Conservation (phyloP, 2,329 filamentous ascomycete species). For the Colletotrichum lupini region DNA sequence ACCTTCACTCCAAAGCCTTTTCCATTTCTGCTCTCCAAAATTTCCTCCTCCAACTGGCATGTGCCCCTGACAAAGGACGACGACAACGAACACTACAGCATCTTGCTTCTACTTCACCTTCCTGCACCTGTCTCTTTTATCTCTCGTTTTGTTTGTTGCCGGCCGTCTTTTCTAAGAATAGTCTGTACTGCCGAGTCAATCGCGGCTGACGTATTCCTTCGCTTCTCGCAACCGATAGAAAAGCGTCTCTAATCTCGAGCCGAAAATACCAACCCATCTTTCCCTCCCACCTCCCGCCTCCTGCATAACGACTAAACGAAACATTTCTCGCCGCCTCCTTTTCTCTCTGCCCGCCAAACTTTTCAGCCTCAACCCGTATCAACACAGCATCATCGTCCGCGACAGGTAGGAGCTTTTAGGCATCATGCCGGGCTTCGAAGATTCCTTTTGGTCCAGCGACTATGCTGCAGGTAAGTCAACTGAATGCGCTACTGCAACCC, state of each 20-base stretch:
- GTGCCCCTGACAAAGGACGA: slow-evolving; percentile 32
- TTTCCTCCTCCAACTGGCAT: slow-evolving; percentile 35
- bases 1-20: neutral
- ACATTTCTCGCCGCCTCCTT: slow-evolving; percentile 25
- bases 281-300: slow-evolving; percentile 15
- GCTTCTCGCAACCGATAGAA: slow-evolving; percentile 22
- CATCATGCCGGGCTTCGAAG: slow-evolving; percentile 88
- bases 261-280: slow-evolving; percentile 16
- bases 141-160: slow-evolving; percentile 16
- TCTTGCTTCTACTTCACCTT: slow-evolving; percentile 20
- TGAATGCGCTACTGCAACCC: neutral
- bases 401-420: slow-evolving; percentile 18
- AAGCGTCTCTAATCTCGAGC: slow-evolving; percentile 20
- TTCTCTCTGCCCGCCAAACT: slow-evolving; percentile 7
- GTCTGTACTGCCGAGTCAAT: neutral
- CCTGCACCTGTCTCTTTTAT: slow-evolving; percentile 7
- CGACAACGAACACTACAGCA: slow-evolving; percentile 14
- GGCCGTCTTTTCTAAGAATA: slow-evolving; percentile 7
- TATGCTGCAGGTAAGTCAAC: slow-evolving; percentile 84
- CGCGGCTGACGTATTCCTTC: slow-evolving; percentile 33
- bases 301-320: slow-evolving; percentile 36
- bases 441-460: slow-evolving; percentile 98
- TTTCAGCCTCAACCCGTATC: slow-evolving; percentile 9
- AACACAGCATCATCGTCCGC: slow-evolving; percentile 8
- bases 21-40: slow-evolving; percentile 26